Evolutionary conservation across 208 protist species (phyloP), one percentile per base, ranked within the genome.

Genomic region (Leishmania major): DNA sequence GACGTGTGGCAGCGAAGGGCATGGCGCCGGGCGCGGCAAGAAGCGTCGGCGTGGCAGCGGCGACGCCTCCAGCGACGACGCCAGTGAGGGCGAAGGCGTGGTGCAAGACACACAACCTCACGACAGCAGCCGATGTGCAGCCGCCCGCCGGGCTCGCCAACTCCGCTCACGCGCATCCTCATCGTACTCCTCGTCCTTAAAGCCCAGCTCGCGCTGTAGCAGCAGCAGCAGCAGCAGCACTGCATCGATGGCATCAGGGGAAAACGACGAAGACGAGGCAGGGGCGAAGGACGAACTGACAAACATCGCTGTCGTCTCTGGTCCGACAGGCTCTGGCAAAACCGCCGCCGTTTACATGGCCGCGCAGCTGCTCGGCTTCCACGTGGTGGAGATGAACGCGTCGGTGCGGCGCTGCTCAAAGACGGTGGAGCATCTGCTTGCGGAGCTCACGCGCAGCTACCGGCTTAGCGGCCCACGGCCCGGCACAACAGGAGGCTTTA

Each of bases 361-460:
- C 40, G 92, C 94, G 22, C 84, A 90, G 43, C 84, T 95, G 57
- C 90, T 95, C 31, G 87, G 88, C 45, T 97, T 91, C 47, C 92
- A 91, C 49, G 94, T 97, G 55, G 91, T 97, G 51, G 94, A 97
- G 83, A 92, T 97, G 89, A 97, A 97, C 70, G 89, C 91, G 5
- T 92, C 91, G 43, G 86, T 94, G 64, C 82, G 85, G 74, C 90
- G 94, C 25, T 92, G 88, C 70, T 86, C 94, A 5, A 92, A 94
- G 79, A 90, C 85, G 71, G 88, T 97, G 72, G 91, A 94, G 66
- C 89, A 86, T n/a, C 88, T 97, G 1, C 82, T 97, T 22, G 91
- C 94, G 22, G 92, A 97, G 80, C 86, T 97, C 6, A 97, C 94
- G 73, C 90, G 88, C 69, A 97, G 94, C 75, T 64, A 92, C 64